Base-by-base conservation (phyloP, 2,329 filamentous ascomycete species). In the Ramularia collo-cygni region DNA sequence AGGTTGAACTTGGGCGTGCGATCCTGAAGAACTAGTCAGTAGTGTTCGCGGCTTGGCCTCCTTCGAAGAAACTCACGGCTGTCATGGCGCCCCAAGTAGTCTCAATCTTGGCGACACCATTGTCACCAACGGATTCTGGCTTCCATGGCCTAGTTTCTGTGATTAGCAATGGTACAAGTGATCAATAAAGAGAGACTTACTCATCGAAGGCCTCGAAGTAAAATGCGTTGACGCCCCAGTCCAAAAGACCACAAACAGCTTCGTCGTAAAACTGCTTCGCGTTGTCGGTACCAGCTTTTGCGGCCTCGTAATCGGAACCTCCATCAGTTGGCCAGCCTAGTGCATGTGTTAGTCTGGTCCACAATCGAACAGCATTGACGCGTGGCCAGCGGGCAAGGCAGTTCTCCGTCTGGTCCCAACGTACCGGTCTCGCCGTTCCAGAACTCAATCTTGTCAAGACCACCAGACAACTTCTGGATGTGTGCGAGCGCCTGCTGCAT, bases 171-270 rank as follows among this genome's bases (percentile, higher is more conserved):
- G 36, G 27, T 19, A 16, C 3, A 6, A 27, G 16, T 14, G 3
- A 4, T 2, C 13, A 8, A 4, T 27, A 32, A 8, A 10, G 21
- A 17, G 15, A 6, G 4, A 48, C 40, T 42, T 36, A 47, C 73
- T 85, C 81, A 53, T 84, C 81, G 52, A 82, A 83, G 30, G 80
- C 80, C 69, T 85, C 81, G 52, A 85, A 85, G 64, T 76, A 81
- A 66, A 85, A 85, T 40, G 79, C 75, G 53, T 83, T 82, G 48
- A 78, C 70, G 44, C 77, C 77, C 76, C 77, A 83, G 47, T 68
- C 69, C 26, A 83, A 64, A 55, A 81, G 72, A 37, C 72, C 72
- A 61, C 81, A 85, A 55, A 83, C 72, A 48, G 72, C 76, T 32
- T 75, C 38, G 52, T 75, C 64, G 67, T 71, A 85, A 67, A 77